These are phyloP conservation scores for Xerocomus nothofagi DNA, from an alignment of 1,284 basidiomycete species.

Conservation along the genomic window DNA sequence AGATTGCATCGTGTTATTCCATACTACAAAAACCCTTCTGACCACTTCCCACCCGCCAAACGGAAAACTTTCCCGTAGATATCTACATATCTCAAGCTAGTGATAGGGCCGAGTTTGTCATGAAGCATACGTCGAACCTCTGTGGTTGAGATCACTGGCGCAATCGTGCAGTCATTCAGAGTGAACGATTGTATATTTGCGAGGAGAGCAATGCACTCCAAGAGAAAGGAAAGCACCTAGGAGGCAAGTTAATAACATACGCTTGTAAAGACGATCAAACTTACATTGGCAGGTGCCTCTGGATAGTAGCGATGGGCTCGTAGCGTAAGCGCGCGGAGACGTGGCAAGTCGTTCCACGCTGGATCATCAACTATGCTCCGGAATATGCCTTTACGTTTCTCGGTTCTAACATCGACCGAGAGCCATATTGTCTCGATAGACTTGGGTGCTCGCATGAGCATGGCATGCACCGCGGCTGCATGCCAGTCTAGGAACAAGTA, in stretches of 20 bases:
- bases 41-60: neutral
- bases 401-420: neutral
- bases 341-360: conserved; percentile 1
- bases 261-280: neutral
- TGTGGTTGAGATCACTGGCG: neutral
- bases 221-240: neutral
- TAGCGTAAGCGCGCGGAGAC: conserved; percentile 13
- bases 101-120: neutral
- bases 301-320: accelerated
- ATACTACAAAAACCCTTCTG: too few relatives aligned
- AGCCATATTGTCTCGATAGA: conserved; percentile 6
- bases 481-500: too few relatives aligned
- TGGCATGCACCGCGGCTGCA: neutral
- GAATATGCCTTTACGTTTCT: neutral
- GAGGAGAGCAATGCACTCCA: neutral
- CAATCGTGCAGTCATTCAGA: neutral
- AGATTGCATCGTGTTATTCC: too few relatives aligned
- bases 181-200: neutral
- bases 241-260: neutral
- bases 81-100: neutral
- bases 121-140: neutral
- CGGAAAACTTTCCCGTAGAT: neutral
- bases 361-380: neutral
- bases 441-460: neutral
- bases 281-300: neutral